Percentiles rank a stretch among this genome's conserved stretches.
Evolutionary conservation across 169 alveolate species (phyloP).

Genomic region (Cryptosporidium parvum): DNA sequence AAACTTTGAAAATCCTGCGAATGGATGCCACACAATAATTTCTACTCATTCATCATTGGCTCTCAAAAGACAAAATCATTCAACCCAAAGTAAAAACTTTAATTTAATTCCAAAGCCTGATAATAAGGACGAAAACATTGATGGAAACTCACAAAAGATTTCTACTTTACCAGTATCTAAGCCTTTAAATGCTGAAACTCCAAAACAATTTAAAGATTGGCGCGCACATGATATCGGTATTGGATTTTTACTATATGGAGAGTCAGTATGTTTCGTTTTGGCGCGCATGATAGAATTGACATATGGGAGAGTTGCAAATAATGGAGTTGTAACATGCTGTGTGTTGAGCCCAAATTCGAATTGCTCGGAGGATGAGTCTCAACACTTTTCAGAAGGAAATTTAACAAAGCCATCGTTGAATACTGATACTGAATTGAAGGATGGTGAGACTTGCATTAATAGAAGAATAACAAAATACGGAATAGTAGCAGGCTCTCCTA

Average conservation of each 20-base stretch:
- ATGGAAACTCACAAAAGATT: neutral
- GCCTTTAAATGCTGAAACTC: neutral
- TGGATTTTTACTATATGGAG: slow-evolving; percentile 62
- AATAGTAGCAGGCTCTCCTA: neutral
- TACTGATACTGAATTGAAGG: neutral
- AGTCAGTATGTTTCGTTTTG: slow-evolving; percentile 64
- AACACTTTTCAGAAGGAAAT: neutral
- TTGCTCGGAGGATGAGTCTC: neutral
- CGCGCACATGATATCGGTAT: slow-evolving; percentile 62
- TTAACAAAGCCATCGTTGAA: neutral
- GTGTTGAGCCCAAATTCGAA: neutral
- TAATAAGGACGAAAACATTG: neutral
- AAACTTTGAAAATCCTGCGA: neutral
- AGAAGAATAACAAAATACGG: neutral
- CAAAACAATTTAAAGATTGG: slow-evolving; percentile 31
- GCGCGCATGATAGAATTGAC: slow-evolving; percentile 67
- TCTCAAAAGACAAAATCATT: slow-evolving; percentile 4
- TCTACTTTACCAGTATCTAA: neutral
- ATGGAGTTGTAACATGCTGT: neutral
- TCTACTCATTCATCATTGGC: slow-evolving; percentile 62
- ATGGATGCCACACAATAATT: slow-evolving; percentile 33
- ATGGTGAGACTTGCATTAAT: neutral
- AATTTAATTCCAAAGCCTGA: neutral
- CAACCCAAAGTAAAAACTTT: neutral
- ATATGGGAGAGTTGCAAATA: neutral